Conservation (phyloP, 805 yeast genomes). For the Barnettozyma populi region DNA sequence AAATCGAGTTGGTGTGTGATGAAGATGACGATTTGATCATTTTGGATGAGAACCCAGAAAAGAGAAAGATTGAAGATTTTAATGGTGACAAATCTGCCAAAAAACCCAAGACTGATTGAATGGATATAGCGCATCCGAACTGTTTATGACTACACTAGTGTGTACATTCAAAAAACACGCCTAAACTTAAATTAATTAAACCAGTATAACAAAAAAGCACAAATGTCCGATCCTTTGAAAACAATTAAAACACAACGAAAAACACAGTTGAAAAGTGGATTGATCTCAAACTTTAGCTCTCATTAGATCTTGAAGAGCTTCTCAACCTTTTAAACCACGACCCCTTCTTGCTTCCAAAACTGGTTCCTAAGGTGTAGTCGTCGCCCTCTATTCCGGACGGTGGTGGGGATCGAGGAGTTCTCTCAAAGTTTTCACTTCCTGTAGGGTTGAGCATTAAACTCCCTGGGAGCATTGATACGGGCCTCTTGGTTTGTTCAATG, state of each 20-base stretch:
- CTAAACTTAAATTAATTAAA: not conserved
- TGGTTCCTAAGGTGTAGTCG: conserved; percentile 4
- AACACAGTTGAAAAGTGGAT: not conserved
- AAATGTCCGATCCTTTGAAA: not conserved
- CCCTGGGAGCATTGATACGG: conserved; percentile 22
- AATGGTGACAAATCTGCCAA: not conserved
- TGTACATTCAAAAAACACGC: not conserved
- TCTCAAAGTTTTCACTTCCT: conserved; percentile 4
- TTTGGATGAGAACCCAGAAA: conserved; percentile 18
- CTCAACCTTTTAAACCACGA: conserved; percentile 43
- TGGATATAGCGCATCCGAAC: not conserved
- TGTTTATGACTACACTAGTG: not conserved
- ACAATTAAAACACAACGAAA: not conserved
- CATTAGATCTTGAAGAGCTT: conserved; percentile 29
- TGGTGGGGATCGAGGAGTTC: not conserved
- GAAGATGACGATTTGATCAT: conserved; percentile 14
- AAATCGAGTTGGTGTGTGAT: conserved; percentile 12
- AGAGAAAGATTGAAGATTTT: conserved; percentile 18
- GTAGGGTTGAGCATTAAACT: conserved; percentile 1
- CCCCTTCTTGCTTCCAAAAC: conserved; percentile 29
- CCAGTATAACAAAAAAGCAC: not conserved
- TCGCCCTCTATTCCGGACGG: conserved; percentile 4
- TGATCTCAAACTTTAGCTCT: not conserved
- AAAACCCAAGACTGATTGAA: conserved; percentile 9
- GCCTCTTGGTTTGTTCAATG: conserved; percentile 9